Evolutionary conservation across 345 rosid species (phyloP), one percentile per base, ranked within the genome.

Genomic region (Excoecaria cochinchinensis): DNA sequence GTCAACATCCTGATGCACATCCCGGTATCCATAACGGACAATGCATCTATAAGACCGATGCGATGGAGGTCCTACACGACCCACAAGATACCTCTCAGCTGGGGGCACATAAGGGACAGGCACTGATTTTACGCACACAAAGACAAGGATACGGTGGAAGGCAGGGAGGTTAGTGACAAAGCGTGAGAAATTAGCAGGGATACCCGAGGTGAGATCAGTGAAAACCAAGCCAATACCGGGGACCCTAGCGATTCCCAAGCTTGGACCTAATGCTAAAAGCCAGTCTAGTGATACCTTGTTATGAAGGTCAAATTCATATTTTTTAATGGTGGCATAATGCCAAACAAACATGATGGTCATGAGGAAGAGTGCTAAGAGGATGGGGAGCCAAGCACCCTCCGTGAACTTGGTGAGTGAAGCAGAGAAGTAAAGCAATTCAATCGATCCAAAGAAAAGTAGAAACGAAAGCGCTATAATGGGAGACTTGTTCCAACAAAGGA

Each of bases 301-400:
- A 81, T 96, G 94, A 82, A 93, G 92, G 75, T 96, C 98, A 65
- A 82, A 93, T 77, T 96, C 99, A 66, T 96, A 96, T 75, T 92
- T 96, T 82, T 92, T 92, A 69, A 92, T 84, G 72, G 99, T 93
- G 19, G 92, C 88, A 71, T 93, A 96, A 77, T 93, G 98, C 99
- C 99, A 96, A 65, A 96, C 90, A 72, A 96, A 90, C 99, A 96
- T 92, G 87, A 92, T 74, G 71, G 86, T 90, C 88, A 92, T 90
- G 76, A 96, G 92, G 71, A 92, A 58, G 31, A 96, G 87, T 19
- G 99, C 97, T 59, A 93, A 84, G 81, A 96, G 99, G 75, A 96
- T 93, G 16, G 99, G 99, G 36, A 96, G 97, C 99, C 99, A 96
- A 36, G 99, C 99, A 66, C 99, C 99, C 74, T 96, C 99, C 0